Percentiles rank a stretch among this genome's conserved stretches.
Evolutionary conservation across 2,329 filamentous ascomycete genomes (phyloP).

Genomic region (Gyromitra esculenta): DNA sequence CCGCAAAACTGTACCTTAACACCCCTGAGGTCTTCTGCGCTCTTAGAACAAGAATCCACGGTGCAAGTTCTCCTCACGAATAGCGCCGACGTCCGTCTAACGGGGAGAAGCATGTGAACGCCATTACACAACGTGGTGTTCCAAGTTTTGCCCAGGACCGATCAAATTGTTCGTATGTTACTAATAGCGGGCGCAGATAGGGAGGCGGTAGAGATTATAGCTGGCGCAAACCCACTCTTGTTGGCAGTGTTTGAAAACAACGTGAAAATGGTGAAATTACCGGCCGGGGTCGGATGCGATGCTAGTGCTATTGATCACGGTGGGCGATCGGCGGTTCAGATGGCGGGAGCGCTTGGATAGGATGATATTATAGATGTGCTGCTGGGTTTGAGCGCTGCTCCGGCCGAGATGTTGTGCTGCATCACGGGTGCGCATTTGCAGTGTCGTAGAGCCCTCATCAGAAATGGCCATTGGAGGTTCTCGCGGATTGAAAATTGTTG

Average conservation of each 20-base stretch:
- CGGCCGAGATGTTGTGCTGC: neutral
- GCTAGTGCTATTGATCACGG: neutral
- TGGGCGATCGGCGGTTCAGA: neutral
- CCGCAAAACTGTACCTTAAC: neutral
- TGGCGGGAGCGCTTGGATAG: neutral
- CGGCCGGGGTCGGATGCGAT: neutral
- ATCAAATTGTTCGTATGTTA: neutral
- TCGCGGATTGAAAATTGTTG: neutral
- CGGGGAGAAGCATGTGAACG: neutral
- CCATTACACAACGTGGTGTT: conserved; percentile 11
- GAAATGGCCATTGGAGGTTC: neutral
- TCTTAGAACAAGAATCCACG: neutral
- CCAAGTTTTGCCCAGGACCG: neutral
- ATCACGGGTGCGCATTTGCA: neutral
- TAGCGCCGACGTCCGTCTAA: neutral
- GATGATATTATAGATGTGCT: neutral
- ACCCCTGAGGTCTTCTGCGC: neutral
- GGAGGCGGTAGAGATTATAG: neutral
- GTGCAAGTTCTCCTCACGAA: neutral
- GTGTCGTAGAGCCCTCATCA: neutral
- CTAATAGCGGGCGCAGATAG: neutral
- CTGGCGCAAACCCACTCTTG: neutral
- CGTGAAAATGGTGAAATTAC: neutral
- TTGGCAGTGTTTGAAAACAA: neutral
- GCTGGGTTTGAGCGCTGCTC: neutral